phyloP scores from a whole-genome alignment of 2,329 filamentous ascomycete species.

The Chaetomiaceae sp. region DNA sequence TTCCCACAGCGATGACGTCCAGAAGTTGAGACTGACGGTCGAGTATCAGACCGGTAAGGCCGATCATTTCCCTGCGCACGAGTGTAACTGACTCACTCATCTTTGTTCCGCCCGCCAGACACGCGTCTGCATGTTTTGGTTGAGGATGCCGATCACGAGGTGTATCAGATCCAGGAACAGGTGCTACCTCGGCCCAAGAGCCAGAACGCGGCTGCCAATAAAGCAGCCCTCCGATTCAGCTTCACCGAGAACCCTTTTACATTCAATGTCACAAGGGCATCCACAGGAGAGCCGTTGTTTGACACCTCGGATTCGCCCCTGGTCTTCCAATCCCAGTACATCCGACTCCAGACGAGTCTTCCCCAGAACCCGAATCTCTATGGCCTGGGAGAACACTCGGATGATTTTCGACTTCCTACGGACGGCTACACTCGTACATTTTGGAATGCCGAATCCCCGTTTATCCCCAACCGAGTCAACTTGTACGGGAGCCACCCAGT shows the following conservation, averaged over 20 bases:
- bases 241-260: constrained; percentile 47
- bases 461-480: constrained; percentile 56
- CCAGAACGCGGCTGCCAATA: constrained; percentile 23
- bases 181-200: constrained; percentile 59
- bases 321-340: constrained; percentile 71
- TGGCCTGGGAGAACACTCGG: constrained; percentile 71
- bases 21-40: constrained; percentile 35
- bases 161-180: constrained; percentile 69
- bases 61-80: background rate
- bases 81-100: background rate
- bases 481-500: constrained; percentile 69
- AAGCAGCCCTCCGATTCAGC: constrained; percentile 43
- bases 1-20: constrained; percentile 69
- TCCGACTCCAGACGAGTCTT: constrained; percentile 64
- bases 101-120: background rate
- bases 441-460: constrained; percentile 64
- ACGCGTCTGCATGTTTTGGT: constrained; percentile 63
- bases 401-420: constrained; percentile 61
- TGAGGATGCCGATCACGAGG: constrained; percentile 62
- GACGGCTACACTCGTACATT: constrained; percentile 64
- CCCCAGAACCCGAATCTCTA: constrained; percentile 66
- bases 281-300: constrained; percentile 54
- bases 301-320: constrained; percentile 45
- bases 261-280: constrained; percentile 52
- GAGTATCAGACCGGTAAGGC: constrained; percentile 32